Percentiles rank a stretch among this genome's conserved stretches.
Conservation (phyloP, 257 asterid species). For the Lithospermum erythrorhizon region DNA sequence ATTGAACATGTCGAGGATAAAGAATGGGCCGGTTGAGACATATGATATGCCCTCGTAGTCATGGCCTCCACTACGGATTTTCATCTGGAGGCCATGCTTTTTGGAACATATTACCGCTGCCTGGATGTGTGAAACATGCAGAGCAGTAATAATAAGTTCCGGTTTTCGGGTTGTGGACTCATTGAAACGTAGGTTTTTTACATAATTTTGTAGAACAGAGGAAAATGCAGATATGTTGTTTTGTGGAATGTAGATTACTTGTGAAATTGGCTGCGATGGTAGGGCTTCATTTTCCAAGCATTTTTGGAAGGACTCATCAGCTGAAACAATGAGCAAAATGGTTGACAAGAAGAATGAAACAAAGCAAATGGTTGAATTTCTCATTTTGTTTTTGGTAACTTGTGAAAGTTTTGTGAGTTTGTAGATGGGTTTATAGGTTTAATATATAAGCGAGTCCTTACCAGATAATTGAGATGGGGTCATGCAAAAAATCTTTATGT, state of each 20-base stretch:
- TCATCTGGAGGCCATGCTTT: constrained; percentile 28
- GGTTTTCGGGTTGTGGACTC: constrained; percentile 48
- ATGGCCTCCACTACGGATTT: constrained; percentile 50
- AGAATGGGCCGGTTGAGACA: constrained; percentile 30
- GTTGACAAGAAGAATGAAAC: constrained; percentile 12
- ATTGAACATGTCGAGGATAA: constrained; percentile 44
- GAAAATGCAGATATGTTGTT: constrained; percentile 33
- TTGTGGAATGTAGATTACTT: constrained; percentile 25
- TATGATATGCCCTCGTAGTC: constrained; percentile 50
- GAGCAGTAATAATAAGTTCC: constrained; percentile 33
- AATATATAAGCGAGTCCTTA: constrained; percentile 17
- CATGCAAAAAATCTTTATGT: constrained; percentile 8
- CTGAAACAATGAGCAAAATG: constrained; percentile 15
- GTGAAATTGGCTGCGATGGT: constrained; percentile 33
- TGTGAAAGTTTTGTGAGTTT: not conserved
- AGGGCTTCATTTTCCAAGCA: constrained; percentile 24
- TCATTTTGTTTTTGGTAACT: constrained; percentile 15
- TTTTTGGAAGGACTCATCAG: constrained; percentile 18
- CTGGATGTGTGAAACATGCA: constrained; percentile 41
- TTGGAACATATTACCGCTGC: constrained; percentile 34
- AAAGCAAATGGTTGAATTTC: constrained; percentile 2
- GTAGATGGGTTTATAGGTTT: constrained; percentile 1
- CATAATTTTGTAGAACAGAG: constrained; percentile 32
- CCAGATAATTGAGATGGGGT: not conserved
- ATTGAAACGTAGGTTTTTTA: constrained; percentile 46